These are phyloP conservation scores for Xylaria telfairii DNA, from an alignment of 495 filamentous ascomycete species.

Conservation along the genomic window DNA sequence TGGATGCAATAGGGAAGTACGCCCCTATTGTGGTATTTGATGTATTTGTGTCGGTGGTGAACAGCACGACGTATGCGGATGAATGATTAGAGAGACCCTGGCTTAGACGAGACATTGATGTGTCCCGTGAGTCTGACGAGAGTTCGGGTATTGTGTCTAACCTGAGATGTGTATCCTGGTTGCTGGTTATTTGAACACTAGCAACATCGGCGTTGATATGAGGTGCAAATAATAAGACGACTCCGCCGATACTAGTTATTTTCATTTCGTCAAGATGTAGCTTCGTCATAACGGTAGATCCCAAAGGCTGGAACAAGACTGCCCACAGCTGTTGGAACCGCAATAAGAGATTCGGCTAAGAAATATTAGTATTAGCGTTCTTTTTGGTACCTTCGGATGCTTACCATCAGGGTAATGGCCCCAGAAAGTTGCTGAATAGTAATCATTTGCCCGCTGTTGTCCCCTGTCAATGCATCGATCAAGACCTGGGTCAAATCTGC, in stretches of 20 bases:
- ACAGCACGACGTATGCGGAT: not conserved
- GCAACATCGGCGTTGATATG: not conserved
- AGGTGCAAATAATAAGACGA: constrained; percentile 10
- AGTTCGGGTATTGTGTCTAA: not conserved
- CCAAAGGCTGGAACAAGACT: constrained; percentile 13
- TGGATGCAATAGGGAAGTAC: not conserved
- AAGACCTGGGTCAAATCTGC: not conserved
- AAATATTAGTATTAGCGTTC: not conserved
- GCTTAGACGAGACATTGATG: not conserved
- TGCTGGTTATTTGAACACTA: not conserved
- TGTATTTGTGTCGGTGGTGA: not conserved
- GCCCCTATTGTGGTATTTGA: not conserved
- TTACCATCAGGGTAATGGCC: not conserved
- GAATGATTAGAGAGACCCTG: not conserved
- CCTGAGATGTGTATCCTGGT: not conserved
- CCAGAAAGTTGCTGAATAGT: not conserved
- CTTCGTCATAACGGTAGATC: not conserved
- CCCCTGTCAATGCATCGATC: not conserved
- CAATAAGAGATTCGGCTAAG: not conserved
- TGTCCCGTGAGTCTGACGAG: not conserved
- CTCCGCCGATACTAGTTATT: not conserved
- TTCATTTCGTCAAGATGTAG: not conserved
- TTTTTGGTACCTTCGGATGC: not conserved
- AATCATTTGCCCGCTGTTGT: not conserved
- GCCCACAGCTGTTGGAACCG: constrained; percentile 13